Evolutionary conservation across 306 rosid species (phyloP), one percentile per base, ranked within the genome.

Genomic region (Dalbergia oliveri): DNA sequence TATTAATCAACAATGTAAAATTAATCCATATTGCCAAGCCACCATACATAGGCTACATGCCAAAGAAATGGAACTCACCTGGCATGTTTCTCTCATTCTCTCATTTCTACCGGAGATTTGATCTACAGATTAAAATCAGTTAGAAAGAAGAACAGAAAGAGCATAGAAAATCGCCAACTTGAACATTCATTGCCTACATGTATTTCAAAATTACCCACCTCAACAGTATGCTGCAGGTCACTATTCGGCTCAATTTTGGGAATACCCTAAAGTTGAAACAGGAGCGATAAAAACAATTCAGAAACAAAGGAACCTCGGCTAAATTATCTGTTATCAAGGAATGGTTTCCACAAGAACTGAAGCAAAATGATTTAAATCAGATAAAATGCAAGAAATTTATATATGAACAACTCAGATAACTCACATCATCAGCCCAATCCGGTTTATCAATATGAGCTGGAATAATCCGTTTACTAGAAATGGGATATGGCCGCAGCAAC

Each of bases 391-490:
- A 49, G 59, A 66, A 18, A 34, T 57, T 18, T 69, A 63, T 75
- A 47, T 26, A 80, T 45, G 79, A 53, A 53, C 39, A 64, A 73
- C 16, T 15, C 11, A 35, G 50, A 87, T 45, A 79, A 86, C 98
- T 91, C 83, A 95, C 99, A 84, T 89, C 94, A 77, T 65, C 82
- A 70, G 98, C 98, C 99, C 99, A 93, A 69, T 95, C 99, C 21
- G 99, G 98, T 75, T 47, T 79, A 76, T 75, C 93, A 83, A 95
- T 87, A 78, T 87, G 83, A 73, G 89, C 81, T 62, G 97, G 99
- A 72, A 95, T 87, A 39, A 60, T 10, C 34, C 86, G 90, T 73
- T 66, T 86, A 64, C 65, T 45, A 87, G 96, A 93, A 86, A 95
- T 93, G 45, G 99, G 97, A 87, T 81, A 91, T 47, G 97, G 97